phyloP scores from a whole-genome alignment of 2,329 filamentous ascomycete species.

The Sporothrix euskadiensis region DNA sequence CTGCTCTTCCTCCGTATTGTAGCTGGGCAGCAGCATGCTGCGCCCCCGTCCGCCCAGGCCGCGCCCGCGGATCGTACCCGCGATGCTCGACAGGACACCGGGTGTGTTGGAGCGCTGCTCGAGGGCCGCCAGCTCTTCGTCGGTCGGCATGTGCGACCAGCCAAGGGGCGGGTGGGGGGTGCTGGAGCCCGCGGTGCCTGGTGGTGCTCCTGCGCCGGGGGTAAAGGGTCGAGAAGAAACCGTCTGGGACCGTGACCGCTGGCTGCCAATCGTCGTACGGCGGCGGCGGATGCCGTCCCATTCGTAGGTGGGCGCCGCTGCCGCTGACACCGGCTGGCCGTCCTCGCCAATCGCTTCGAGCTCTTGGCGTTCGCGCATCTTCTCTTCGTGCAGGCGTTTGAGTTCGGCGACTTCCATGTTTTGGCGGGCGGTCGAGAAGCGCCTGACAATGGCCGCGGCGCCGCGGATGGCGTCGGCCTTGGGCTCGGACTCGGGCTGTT shows the following conservation, averaged over 20 bases:
- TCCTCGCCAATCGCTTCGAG: conserved; percentile 77
- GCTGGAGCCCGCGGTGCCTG: not conserved
- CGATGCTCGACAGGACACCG: conserved; percentile 55
- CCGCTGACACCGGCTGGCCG: conserved; percentile 51
- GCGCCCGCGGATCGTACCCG: conserved; percentile 56
- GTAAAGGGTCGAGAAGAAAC: conserved; percentile 38
- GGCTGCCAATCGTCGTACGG: conserved; percentile 50
- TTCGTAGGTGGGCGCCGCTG: conserved; percentile 55
- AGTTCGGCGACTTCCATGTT: conserved; percentile 80
- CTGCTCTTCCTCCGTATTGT: conserved; percentile 41
- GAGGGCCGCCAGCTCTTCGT: conserved; percentile 59
- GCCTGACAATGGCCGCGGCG: conserved; percentile 80
- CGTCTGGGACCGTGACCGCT: conserved; percentile 39
- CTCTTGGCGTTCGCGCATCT: conserved; percentile 66
- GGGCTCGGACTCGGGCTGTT: conserved; percentile 93
- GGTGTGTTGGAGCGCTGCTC: conserved; percentile 51
- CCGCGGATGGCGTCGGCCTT: conserved; percentile 96
- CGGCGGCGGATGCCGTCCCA: conserved; percentile 89
- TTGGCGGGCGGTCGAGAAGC: conserved; percentile 72
- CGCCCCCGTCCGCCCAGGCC: conserved; percentile 45
- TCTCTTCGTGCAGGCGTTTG: conserved; percentile 76
- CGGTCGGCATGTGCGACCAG: conserved; percentile 79
- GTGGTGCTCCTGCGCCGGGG: conserved; percentile 38
- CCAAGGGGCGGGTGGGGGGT: conserved; percentile 73
- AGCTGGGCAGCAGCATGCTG: conserved; percentile 45